These are phyloP conservation scores for Cystobasidium onofrii DNA, from an alignment of 768 basidiomycete genomes.

Conservation along the genomic window DNA sequence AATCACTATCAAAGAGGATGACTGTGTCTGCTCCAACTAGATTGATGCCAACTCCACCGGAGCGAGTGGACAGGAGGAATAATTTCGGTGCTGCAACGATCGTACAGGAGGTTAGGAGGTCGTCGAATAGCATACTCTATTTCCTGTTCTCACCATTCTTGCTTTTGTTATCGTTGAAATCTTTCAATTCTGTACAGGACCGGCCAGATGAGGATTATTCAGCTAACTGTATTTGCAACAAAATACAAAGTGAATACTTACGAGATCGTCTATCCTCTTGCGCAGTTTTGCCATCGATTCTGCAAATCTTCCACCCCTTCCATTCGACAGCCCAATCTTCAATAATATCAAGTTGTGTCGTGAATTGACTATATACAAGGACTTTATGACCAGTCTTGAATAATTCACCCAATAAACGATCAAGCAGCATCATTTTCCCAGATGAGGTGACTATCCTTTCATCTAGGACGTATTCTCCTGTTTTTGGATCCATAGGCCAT, in stretches of 20 bases:
- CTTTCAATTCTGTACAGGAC: slow-evolving; percentile 62
- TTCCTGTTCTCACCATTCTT: slow-evolving; percentile 50
- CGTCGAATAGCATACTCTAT: too few relatives aligned
- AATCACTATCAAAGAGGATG: slow-evolving; percentile 87
- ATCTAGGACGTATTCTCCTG: slow-evolving; percentile 59
- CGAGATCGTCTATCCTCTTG: slow-evolving; percentile 21
- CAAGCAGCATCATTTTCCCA: slow-evolving; percentile 96
- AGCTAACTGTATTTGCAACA: too few relatives aligned
- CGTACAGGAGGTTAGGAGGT: background rate
- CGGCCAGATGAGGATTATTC: too few relatives aligned
- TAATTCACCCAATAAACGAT: slow-evolving; percentile 72
- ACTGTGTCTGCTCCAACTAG: slow-evolving; percentile 78
- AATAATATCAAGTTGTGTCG: slow-evolving; percentile 90
- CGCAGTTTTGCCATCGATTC: slow-evolving; percentile 30
- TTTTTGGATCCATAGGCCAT: slow-evolving; percentile 63
- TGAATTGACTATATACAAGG: slow-evolving; percentile 66
- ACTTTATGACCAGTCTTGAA: slow-evolving; percentile 69
- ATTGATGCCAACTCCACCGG: slow-evolving; percentile 73
- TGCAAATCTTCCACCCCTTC: slow-evolving; percentile 71
- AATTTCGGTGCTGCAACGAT: slow-evolving; percentile 45
- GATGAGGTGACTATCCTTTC: slow-evolving; percentile 74
- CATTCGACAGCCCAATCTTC: slow-evolving; percentile 85
- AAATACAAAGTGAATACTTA: background rate
- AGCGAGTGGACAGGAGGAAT: slow-evolving; percentile 71
- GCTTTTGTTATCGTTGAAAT: slow-evolving; percentile 60